phyloP scores from a whole-genome alignment of 129 eudicot genomes.

The Erigeron canadensis region DNA sequence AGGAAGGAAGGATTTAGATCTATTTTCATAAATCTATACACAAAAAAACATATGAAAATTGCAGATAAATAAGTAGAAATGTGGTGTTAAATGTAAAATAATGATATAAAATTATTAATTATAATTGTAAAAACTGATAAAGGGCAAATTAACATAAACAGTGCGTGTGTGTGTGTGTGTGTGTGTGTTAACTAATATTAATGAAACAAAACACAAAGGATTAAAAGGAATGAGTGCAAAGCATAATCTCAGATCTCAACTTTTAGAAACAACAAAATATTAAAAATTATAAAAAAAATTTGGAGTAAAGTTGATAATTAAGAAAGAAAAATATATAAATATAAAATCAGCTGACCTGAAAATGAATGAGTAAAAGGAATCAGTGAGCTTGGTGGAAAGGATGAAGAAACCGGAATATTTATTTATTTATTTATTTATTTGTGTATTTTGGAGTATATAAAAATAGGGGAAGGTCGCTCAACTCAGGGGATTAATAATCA shows the following conservation, averaged over 20 bases:
- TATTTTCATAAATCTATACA: slow-evolving; percentile 1
- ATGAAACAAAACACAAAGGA: not conserved
- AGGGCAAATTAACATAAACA: slow-evolving; percentile 14
- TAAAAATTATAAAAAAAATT: not conserved
- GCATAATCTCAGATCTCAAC: slow-evolving; percentile 26
- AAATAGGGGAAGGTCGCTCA: slow-evolving; percentile 15
- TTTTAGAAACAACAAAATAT: not conserved
- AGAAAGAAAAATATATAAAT: not conserved
- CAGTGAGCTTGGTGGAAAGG: not conserved
- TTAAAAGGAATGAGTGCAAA: slow-evolving; percentile 1
- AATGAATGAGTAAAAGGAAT: not conserved
- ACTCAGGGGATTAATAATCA: slow-evolving; percentile 11
- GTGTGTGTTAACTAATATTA: slow-evolving; percentile 10
- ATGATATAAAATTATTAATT: not conserved
- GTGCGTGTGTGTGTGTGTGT: too few species aligned
- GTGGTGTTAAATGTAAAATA: not conserved
- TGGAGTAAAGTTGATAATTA: slow-evolving; percentile 16
- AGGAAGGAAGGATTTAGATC: slow-evolving; percentile 6
- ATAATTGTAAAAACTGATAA: not conserved
- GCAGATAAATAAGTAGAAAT: slow-evolving; percentile 22
- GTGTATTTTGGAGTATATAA: not conserved
- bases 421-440: not conserved
- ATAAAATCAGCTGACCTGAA: not conserved
- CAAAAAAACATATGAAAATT: not conserved
- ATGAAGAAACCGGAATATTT: not conserved